A percentile compares a stretch with the other conserved stretches of the same genome.
phyloP scores from a whole-genome alignment of 106 monocot species.

The Dendrobium catenatum region DNA sequence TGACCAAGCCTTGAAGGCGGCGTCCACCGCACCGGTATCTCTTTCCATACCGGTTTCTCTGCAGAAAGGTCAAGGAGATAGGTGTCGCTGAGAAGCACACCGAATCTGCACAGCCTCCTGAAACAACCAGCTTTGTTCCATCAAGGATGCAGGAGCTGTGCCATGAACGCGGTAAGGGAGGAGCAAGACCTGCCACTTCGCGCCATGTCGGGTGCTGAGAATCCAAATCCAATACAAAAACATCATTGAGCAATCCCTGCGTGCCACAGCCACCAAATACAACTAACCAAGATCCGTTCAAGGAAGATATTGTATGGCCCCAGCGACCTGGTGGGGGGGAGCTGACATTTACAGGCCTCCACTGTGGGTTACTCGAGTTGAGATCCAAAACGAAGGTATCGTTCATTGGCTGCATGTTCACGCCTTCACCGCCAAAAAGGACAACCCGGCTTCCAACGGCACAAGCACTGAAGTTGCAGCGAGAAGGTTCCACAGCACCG shows the following conservation, averaged over 20 bases:
- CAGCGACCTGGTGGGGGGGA: conserved; percentile 59
- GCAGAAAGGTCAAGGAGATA: conserved; percentile 44
- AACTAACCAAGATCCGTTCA: conserved; percentile 61
- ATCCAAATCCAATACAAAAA: conserved; percentile 54
- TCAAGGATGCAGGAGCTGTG: conserved; percentile 63
- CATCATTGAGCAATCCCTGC: conserved; percentile 55
- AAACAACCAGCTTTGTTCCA: conserved; percentile 60
- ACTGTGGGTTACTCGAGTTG: conserved; percentile 45
- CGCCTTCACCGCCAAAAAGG: conserved; percentile 62
- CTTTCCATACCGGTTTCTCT: conserved; percentile 59
- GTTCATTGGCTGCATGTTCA: conserved; percentile 75
- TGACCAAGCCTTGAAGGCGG: conserved; percentile 57
- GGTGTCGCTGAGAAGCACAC: conserved; percentile 59
- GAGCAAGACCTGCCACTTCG: conserved; percentile 45
- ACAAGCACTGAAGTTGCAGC: conserved; percentile 69
- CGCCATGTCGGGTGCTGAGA: conserved; percentile 50
- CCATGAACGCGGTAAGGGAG: conserved; percentile 57
- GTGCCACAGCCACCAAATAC: conserved; percentile 58
- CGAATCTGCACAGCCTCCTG: conserved; percentile 62
- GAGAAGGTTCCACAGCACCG: conserved; percentile 54
- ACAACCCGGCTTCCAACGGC: conserved; percentile 59
- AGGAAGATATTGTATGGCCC: conserved; percentile 53
- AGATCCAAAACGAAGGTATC: conserved; percentile 63
- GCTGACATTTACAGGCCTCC: conserved; percentile 47
- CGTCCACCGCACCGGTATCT: conserved; percentile 49